Percentiles rank a stretch among this genome's conserved stretches.
phyloP scores from a whole-genome alignment of 192 early-diverging fungal genomes.

The Mortierella claussenii region DNA sequence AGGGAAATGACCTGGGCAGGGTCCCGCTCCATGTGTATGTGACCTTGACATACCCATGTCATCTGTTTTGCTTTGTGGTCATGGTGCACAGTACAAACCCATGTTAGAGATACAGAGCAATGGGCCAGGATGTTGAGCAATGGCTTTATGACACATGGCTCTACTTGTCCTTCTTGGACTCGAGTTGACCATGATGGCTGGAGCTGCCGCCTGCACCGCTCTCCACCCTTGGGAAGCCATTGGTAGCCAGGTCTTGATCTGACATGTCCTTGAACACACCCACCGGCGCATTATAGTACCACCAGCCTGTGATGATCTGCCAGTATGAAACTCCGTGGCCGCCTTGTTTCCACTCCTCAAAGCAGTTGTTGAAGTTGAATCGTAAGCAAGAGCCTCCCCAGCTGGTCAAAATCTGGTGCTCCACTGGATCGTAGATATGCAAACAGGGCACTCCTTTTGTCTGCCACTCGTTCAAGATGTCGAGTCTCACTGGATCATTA shows the following conservation, averaged over 20 bases:
- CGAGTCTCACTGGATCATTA: constrained; percentile 24
- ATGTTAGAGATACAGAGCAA: neutral
- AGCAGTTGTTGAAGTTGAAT: constrained; percentile 37
- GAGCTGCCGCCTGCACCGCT: neutral
- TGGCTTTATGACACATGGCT: too few relatives aligned
- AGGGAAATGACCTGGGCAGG: too few relatives aligned
- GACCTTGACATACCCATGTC: too few relatives aligned
- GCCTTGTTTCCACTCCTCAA: constrained; percentile 32
- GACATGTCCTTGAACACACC: constrained; percentile 37
- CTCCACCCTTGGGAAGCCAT: constrained; percentile 12
- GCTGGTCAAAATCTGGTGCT: constrained; percentile 37
- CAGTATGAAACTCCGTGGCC: constrained; percentile 26
- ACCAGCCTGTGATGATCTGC: constrained; percentile 38
- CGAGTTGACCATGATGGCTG: neutral
- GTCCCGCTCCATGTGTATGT: too few relatives aligned
- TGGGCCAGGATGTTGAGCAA: too few relatives aligned
- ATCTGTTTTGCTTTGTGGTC: too few relatives aligned
- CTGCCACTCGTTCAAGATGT: constrained; percentile 50
- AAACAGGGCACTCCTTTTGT: constrained; percentile 35
- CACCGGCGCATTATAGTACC: constrained; percentile 22
- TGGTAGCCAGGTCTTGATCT: constrained; percentile 17
- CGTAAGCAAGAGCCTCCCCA: constrained; percentile 46
- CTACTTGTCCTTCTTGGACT: constrained; percentile 40
- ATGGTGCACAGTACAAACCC: too few relatives aligned
- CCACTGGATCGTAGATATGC: constrained; percentile 38